Conservation (phyloP, 2,329 filamentous ascomycete genomes). For the Fusarium incarnatum region DNA sequence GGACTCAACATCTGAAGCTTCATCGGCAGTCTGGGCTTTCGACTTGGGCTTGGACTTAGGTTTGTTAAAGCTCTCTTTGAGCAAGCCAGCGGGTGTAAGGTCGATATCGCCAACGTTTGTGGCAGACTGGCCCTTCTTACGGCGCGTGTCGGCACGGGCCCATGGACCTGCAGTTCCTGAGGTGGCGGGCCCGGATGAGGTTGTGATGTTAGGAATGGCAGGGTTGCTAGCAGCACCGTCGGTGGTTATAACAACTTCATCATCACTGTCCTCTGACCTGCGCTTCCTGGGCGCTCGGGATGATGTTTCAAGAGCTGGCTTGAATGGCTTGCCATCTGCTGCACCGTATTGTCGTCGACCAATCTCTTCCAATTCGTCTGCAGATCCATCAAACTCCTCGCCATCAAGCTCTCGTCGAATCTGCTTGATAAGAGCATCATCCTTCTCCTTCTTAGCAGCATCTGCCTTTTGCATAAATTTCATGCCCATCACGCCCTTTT, state of each 20-base stretch:
- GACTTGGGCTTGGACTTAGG: slow-evolving; percentile 47
- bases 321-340: slow-evolving; percentile 50
- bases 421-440: slow-evolving; percentile 79
- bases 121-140: slow-evolving; percentile 53
- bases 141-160: slow-evolving; percentile 54
- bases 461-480: slow-evolving; percentile 96
- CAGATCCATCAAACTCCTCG: slow-evolving; percentile 61
- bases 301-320: slow-evolving; percentile 49
- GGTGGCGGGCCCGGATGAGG: slow-evolving; percentile 34
- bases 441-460: slow-evolving; percentile 78
- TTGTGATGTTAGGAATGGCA: slow-evolving; percentile 36
- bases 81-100: slow-evolving; percentile 52
- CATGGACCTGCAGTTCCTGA: slow-evolving; percentile 55
- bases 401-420: slow-evolving; percentile 80
- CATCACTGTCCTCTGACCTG: slow-evolving; percentile 44
- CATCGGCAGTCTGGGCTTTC: slow-evolving; percentile 44
- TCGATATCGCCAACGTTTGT: slow-evolving; percentile 55
- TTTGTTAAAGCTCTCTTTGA: slow-evolving; percentile 45
- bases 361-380: slow-evolving; percentile 66
- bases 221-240: slow-evolving; percentile 29
- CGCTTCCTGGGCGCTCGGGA: slow-evolving; percentile 48
- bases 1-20: slow-evolving; percentile 52
- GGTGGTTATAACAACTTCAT: slow-evolving; percentile 47
- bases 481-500: slow-evolving; percentile 81
- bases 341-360: slow-evolving; percentile 79